Evolutionary conservation across 2,329 filamentous ascomycete genomes (phyloP), one percentile per base, ranked within the genome.

Genomic region (Lachnellula arida): DNA sequence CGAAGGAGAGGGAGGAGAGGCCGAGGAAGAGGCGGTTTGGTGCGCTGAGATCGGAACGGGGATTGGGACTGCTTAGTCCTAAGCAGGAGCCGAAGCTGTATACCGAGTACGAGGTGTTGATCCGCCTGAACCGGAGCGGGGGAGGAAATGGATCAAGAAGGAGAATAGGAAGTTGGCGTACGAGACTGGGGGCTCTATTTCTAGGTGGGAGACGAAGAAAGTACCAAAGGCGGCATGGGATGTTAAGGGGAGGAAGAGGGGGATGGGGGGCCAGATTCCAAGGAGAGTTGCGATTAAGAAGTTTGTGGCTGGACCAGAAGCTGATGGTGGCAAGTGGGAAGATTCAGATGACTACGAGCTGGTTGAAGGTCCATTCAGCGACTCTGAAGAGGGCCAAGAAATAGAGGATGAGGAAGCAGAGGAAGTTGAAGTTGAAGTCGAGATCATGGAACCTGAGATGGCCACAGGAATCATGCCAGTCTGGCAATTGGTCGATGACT

Each of bases 1-100:
- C 56, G 42, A 51, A 50, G 46, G 56, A 60, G 32, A 54, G 49
- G n/a, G 54, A 51, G n/a, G 55, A 53, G 9, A 28, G 23, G 22
- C 56, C 46, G 9, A 47, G 55, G 39, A 55, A 50, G 22, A 12
- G 42, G 25, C 35, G 19, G 17, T 17, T 22, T 35, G 19, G 43
- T 28, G 28, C 28, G 8, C 28, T 8, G 28, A 28, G 28, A 9
- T 28, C 28, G 28, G 28, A 8, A 28, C 28, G 28, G 28, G 6
- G 19, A 19, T 19, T 8, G 2, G 28, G 28, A 9, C 28, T 28
- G 28, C 28, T 28, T 9, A 9, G 28, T 9, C 7, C 1, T 15
- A 12, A 17, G 3, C 37, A 4, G 5, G 17, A n/a, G 35, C 47
- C 34, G 3, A 17, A 51, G 23, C 11, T 55, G n/a, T 40, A 55